These are phyloP conservation scores for maize (Zea mays) DNA, from an alignment of 176 grass and related monocot genomes.

Conservation along the genomic window Zm-B73-REFERENCE-NAM-5.0 NC_050103.1:177359501-177360000, in stretches of 20 bases:
- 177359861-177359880: slow-evolving; percentile 89
- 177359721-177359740: slow-evolving; percentile 60
- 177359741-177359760: slow-evolving; percentile 81
- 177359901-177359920: slow-evolving; percentile 55
- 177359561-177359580: background rate
- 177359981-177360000: too few relatives aligned
- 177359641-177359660: slow-evolving; percentile 71
- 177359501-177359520: background rate
- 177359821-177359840: slow-evolving; percentile 76
- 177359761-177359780: slow-evolving; percentile 57
- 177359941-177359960: too few relatives aligned
- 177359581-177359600: background rate
- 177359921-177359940: too few relatives aligned
- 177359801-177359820: slow-evolving; percentile 78
- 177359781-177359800: slow-evolving; percentile 36
- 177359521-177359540: background rate
- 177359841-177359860: slow-evolving; percentile 71
- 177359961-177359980: too few relatives aligned
- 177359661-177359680: slow-evolving; percentile 88
- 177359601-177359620: background rate
- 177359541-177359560: too few relatives aligned
- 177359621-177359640: slow-evolving; percentile 34
- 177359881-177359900: slow-evolving; percentile 50
- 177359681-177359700: slow-evolving; percentile 78
- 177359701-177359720: slow-evolving; percentile 71